phyloP scores from a whole-genome alignment of 1,284 basidiomycete species.

The Papiliotrema flavescens region DNA sequence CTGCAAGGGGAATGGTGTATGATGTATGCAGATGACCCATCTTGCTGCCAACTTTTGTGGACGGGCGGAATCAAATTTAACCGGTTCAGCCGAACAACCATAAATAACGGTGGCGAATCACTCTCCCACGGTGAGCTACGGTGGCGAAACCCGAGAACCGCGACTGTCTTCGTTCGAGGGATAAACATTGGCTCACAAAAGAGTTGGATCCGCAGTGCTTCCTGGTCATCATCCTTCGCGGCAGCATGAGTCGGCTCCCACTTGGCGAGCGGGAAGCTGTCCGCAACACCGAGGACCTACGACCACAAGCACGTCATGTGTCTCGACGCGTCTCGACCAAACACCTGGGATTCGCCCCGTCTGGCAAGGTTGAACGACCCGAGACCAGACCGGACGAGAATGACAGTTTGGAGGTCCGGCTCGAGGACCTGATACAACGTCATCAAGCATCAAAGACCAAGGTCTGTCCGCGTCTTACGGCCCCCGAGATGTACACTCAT shows the following conservation, averaged over 20 bases:
- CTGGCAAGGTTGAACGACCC: too few relatives aligned
- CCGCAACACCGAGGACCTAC: too few relatives aligned
- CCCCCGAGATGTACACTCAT: neutral
- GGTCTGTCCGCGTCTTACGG: slow-evolving; percentile 11
- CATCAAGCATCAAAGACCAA: slow-evolving; percentile 23
- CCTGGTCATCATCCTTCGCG: too few relatives aligned
- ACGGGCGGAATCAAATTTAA: slow-evolving; percentile 1
- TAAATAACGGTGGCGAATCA: slow-evolving; percentile 1
- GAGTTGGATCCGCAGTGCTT: too few relatives aligned
- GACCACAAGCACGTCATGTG: too few relatives aligned
- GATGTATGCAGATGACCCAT: neutral
- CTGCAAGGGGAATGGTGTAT: neutral
- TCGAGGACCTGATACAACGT: slow-evolving; percentile 18
- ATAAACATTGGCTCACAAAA: too few relatives aligned
- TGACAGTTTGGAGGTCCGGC: slow-evolving; percentile 13
- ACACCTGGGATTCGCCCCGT: neutral
- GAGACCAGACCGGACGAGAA: neutral
- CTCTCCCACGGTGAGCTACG: slow-evolving; percentile 12
- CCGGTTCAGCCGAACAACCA: neutral
- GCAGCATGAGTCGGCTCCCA: too few relatives aligned
- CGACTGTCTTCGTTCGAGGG: too few relatives aligned
- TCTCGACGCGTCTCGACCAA: neutral
- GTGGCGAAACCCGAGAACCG: too few relatives aligned
- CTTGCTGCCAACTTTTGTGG: neutral
- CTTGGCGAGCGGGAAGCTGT: too few relatives aligned